Evolutionary conservation across 768 basidiomycete species (phyloP), one percentile per base, ranked within the genome.

Genomic region (Russula lepida): DNA sequence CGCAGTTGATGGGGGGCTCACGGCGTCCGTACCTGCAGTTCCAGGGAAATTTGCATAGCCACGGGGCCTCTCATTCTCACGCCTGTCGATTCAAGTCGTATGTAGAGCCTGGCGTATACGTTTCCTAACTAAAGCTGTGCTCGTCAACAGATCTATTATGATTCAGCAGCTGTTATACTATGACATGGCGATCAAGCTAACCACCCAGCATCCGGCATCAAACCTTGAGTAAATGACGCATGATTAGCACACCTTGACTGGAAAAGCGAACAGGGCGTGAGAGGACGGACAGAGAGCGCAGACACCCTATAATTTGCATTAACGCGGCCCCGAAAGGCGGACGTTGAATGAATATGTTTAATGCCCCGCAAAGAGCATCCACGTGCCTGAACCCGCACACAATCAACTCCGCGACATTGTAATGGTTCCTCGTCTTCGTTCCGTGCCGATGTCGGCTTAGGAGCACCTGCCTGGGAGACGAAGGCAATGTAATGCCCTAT

Each of bases 1-100:
- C 32, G 86, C 86, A 0, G 86, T 93, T 32, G 94, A 95, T 66
- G 95, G 94, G 7, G 94, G 92, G 1, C 72, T 95, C 60, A 85
- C 88, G 12, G 76, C 85, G 27, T 91, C 90, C 0, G 81, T 84
- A 67, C 92, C 92, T 6, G 85, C 92, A 8, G 74, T 88, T 7
- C 88, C 89, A 4, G 91, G 91, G 1, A 81, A 84, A 69, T 82
- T 81, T 80, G 78, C 76, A n/a, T 89, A 67, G 25, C 15, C 13
- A 23, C n/a, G 23, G 17, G 21, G 56, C 27, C 25, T 39, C 23
- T 23, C 27, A 27, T 54, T 41, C 53, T 39, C 19, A 33, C 21
- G 3, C 27, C 47, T 49, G 35, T 28, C 25, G 12, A 30, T 28
- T 21, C 54, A 28, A 12, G n/a, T 17, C 5, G 12, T n/a, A 41